A percentile compares a stretch with the other conserved stretches of the same genome.
Evolutionary conservation across 768 basidiomycete genomes (phyloP).

Genomic region (Dioszegia crocea): DNA sequence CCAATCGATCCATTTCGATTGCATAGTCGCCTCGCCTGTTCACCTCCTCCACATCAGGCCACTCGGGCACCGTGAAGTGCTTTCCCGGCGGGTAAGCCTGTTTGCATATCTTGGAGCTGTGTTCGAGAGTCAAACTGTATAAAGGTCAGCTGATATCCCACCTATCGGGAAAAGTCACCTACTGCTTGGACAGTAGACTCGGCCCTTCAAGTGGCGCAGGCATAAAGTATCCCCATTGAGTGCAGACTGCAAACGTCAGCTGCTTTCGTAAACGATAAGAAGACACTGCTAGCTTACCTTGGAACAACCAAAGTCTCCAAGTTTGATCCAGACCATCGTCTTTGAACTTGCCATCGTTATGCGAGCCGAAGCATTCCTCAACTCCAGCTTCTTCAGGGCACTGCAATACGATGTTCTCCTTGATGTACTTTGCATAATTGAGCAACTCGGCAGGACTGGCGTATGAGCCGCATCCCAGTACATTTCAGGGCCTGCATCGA

Average conservation of each 20-base stretch:
- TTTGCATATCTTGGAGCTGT: slow-evolving; percentile 64
- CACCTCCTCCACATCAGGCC: slow-evolving; percentile 77
- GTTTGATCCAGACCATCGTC: slow-evolving; percentile 62
- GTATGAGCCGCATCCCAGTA: not conserved
- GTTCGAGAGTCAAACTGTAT: slow-evolving; percentile 63
- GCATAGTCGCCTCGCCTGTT: slow-evolving; percentile 80
- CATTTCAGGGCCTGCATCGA: not conserved
- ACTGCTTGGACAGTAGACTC: slow-evolving; percentile 66
- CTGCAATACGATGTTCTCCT: slow-evolving; percentile 50
- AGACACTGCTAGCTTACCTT: slow-evolving; percentile 54
- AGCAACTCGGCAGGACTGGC: slow-evolving; percentile 24
- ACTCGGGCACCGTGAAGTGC: slow-evolving; percentile 63
- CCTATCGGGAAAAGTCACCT: slow-evolving; percentile 1
- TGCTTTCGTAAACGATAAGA: not conserved
- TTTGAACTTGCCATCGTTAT: slow-evolving; percentile 63
- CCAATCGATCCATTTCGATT: slow-evolving; percentile 73
- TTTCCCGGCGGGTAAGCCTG: slow-evolving; percentile 66
- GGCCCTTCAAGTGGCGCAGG: slow-evolving; percentile 61
- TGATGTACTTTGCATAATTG: slow-evolving; percentile 59
- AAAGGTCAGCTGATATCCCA: slow-evolving; percentile 27
- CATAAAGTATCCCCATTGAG: slow-evolving; percentile 91
- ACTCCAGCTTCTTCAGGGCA: slow-evolving; percentile 27
- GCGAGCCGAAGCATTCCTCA: slow-evolving; percentile 78
- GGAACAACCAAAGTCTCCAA: slow-evolving; percentile 87
- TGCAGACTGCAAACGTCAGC: slow-evolving; percentile 57